Conservation (phyloP, 1,139 yeast genomes). For the Protomyces gravidus region DNA sequence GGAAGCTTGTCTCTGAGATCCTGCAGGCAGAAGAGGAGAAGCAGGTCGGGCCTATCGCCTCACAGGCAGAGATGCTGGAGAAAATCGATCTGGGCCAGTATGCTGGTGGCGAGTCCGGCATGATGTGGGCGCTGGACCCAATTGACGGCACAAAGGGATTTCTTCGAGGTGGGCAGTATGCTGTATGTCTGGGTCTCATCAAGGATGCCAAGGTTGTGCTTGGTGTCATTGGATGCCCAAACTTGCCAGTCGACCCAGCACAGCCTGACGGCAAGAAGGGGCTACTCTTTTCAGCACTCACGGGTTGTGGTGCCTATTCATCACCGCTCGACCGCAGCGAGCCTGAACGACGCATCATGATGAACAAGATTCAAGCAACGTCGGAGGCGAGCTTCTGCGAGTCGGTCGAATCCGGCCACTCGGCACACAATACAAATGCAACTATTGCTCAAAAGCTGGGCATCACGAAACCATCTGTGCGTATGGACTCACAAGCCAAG, state of each 20-base stretch:
- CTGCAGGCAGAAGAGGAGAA: slow-evolving; percentile 35
- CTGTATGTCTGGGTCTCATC: slow-evolving; percentile 86
- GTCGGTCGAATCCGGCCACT: slow-evolving; percentile 95
- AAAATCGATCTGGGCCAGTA: slow-evolving; percentile 65
- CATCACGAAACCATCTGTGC: slow-evolving; percentile 52
- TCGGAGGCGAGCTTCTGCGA: slow-evolving; percentile 69
- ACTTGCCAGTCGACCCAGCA: slow-evolving; percentile 56
- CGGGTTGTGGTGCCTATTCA: slow-evolving; percentile 62
- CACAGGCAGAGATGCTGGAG: slow-evolving; percentile 52
- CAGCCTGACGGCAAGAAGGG: slow-evolving; percentile 46
- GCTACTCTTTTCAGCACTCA: slow-evolving; percentile 71
- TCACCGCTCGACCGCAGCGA: slow-evolving; percentile 26
- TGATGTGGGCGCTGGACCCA: slow-evolving; percentile 92
- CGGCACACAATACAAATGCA: slow-evolving; percentile 84
- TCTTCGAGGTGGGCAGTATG: slow-evolving; percentile 91
- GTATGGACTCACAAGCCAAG: slow-evolving; percentile 90
- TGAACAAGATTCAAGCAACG: slow-evolving; percentile 40
- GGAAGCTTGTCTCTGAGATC: slow-evolving; percentile 38
- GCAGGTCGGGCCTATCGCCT: slow-evolving; percentile 42
- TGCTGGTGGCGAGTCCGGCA: slow-evolving; percentile 25
- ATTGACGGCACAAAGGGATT: slow-evolving; percentile 98
- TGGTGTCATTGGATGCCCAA: slow-evolving; percentile 97
- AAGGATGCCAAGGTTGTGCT: slow-evolving; percentile 78
- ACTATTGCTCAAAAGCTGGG: slow-evolving; percentile 63
- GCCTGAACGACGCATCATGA: slow-evolving; percentile 37